Evolutionary conservation across 2,329 filamentous ascomycete species (phyloP).

Genomic region (Chrysoporthe cubensis): DNA sequence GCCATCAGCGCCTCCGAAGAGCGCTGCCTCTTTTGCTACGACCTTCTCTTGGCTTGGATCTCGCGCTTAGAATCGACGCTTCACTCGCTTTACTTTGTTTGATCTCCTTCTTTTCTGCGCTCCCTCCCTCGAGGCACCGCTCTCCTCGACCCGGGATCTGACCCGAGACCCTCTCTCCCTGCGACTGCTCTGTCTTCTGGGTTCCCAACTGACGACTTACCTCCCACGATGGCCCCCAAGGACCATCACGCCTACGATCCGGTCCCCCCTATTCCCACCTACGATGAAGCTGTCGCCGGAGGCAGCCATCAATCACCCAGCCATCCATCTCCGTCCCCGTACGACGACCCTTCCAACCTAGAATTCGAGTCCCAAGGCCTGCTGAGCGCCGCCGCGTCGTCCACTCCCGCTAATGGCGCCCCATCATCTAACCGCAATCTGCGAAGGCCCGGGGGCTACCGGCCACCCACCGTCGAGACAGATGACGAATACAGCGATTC

Average conservation of each 20-base stretch:
- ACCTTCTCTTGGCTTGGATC: constrained; percentile 11
- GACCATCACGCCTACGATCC: constrained; percentile 62
- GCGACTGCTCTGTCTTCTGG: background rate
- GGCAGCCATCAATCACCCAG: constrained; percentile 55
- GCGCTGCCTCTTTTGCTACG: constrained; percentile 24
- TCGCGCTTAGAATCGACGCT: background rate
- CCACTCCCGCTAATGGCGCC: constrained; percentile 40
- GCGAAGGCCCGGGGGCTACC: constrained; percentile 63
- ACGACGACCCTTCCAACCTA: constrained; percentile 63
- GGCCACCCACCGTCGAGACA: constrained; percentile 77
- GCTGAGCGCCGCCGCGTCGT: constrained; percentile 57
- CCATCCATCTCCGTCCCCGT: constrained; percentile 46
- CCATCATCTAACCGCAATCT: constrained; percentile 35
- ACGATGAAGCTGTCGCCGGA: constrained; percentile 77
- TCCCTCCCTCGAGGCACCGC: background rate
- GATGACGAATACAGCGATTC: constrained; percentile 68
- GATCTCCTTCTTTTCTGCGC: background rate
- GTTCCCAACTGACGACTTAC: too few species aligned
- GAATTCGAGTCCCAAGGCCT: constrained; percentile 71
- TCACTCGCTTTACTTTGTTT: constrained; percentile 2
- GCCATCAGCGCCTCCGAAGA: constrained; percentile 21
- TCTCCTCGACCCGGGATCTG: background rate
- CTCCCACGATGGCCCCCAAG: constrained; percentile 46
- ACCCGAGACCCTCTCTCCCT: background rate
- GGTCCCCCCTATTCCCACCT: constrained; percentile 78